A percentile compares a stretch with the other conserved stretches of the same genome.
These are phyloP conservation scores for Xylaria multiplex DNA, from an alignment of 2,329 filamentous ascomycete species.

Conservation along the genomic window DNA sequence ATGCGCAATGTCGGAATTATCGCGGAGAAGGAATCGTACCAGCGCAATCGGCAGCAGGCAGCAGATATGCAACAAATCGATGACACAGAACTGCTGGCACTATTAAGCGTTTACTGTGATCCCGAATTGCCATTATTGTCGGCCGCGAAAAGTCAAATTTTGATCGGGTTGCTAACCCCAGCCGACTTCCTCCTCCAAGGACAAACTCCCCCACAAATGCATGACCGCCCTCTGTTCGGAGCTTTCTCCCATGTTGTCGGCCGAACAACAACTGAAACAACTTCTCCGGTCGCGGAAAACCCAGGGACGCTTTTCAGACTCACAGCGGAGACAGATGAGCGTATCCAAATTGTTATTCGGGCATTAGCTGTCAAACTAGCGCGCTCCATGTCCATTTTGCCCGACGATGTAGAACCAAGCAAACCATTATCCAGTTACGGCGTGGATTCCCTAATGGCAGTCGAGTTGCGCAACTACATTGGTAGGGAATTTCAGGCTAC, in stretches of 20 bases:
- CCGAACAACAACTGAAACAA: neutral
- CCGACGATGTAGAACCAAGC: conserved; percentile 41
- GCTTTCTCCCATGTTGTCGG: conserved; percentile 31
- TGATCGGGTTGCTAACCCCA: conserved; percentile 36
- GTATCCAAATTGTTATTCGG: conserved; percentile 32
- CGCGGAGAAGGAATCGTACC: conserved; percentile 38
- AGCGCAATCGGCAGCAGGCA: conserved; percentile 27
- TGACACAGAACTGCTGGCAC: conserved; percentile 40
- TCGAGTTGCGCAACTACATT: conserved; percentile 49
- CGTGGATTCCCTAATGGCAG: conserved; percentile 49
- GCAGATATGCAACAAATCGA: conserved; percentile 40
- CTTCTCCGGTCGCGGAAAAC: conserved; percentile 14
- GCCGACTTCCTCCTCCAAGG: conserved; percentile 33
- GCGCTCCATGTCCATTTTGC: conserved; percentile 38
- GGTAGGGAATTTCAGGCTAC: conserved; percentile 32
- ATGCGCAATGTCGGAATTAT: conserved; percentile 45
- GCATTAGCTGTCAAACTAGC: conserved; percentile 32
- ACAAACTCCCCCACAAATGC: conserved; percentile 18
- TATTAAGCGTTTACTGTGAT: conserved; percentile 41
- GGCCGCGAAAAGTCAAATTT: conserved; percentile 28
- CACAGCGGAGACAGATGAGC: conserved; percentile 25
- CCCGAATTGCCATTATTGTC: conserved; percentile 27
- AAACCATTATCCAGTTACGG: conserved; percentile 46
- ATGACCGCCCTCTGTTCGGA: conserved; percentile 32
- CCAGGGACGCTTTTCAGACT: conserved; percentile 32